A percentile compares a stretch with the other conserved stretches of the same genome.
These are phyloP conservation scores for Botrytis fabae DNA, from an alignment of 2,329 filamentous ascomycete genomes.

Conservation along the genomic window DNA sequence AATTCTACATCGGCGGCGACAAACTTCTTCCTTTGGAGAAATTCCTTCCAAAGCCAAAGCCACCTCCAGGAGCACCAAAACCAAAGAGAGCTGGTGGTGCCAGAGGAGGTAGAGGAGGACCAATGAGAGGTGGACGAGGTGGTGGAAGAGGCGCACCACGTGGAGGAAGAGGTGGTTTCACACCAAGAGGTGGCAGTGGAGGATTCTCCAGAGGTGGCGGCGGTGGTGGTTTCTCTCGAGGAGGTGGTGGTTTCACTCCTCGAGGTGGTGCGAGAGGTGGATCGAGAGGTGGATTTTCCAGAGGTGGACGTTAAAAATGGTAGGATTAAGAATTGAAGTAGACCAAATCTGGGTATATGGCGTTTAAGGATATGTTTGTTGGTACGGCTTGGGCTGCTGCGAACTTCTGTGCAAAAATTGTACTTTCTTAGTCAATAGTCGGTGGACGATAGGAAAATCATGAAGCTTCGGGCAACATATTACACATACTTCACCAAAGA, in stretches of 20 bases:
- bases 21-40: conserved; percentile 93
- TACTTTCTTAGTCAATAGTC: conserved; percentile 19
- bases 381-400: conserved; percentile 22
- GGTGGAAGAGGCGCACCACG: conserved; percentile 52
- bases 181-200: conserved; percentile 46
- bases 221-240: conserved; percentile 40
- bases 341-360: conserved; percentile 23
- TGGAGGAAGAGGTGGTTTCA: conserved; percentile 49
- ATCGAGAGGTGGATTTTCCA: conserved; percentile 38
- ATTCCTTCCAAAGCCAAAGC: conserved; percentile 95
- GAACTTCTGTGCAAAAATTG: conserved; percentile 24
- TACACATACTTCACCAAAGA: conserved; percentile 4
- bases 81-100: conserved; percentile 68
- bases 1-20: conserved; percentile 93
- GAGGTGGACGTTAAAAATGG: conserved; percentile 31
- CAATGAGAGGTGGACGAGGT: conserved; percentile 46
- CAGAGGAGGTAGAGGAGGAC: conserved; percentile 48
- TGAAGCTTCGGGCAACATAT: conserved; percentile 15
- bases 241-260: conserved; percentile 39
- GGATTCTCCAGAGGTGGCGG: conserved; percentile 41
- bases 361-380: conserved; percentile 23
- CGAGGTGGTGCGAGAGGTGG: conserved; percentile 37
- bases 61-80: conserved; percentile 64
- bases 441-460: conserved; percentile 12
- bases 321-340: conserved; percentile 4